These are phyloP conservation scores for Ophiocordyceps australis DNA, from an alignment of 2,329 filamentous ascomycete species.

Conservation along the genomic window DNA sequence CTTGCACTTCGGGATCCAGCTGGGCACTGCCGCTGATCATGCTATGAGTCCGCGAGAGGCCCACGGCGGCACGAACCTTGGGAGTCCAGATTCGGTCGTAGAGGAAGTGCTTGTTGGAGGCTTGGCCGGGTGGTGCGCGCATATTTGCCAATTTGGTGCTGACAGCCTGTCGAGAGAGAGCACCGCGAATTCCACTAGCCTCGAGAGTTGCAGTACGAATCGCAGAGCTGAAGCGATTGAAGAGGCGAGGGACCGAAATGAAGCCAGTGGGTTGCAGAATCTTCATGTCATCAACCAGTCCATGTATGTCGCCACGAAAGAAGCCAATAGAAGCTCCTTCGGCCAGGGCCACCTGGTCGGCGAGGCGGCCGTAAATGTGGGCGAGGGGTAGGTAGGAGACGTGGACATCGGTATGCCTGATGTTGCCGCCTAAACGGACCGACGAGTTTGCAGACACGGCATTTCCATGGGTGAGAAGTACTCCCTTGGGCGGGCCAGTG, in stretches of 20 bases:
- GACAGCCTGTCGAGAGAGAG: slow-evolving; percentile 64
- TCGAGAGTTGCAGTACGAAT: slow-evolving; percentile 68
- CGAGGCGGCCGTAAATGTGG: slow-evolving; percentile 80
- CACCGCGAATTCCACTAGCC: slow-evolving; percentile 61
- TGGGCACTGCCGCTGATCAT: slow-evolving; percentile 86
- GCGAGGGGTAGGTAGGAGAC: slow-evolving; percentile 86
- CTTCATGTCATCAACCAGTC: slow-evolving; percentile 83
- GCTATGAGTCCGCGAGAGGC: slow-evolving; percentile 51
- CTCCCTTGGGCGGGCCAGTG: slow-evolving; percentile 68
- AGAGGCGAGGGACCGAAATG: slow-evolving; percentile 78
- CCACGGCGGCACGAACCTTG: slow-evolving; percentile 71
- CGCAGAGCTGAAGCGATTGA: slow-evolving; percentile 73
- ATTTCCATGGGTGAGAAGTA: slow-evolving; percentile 65
- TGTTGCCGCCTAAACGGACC: slow-evolving; percentile 35
- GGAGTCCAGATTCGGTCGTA: slow-evolving; percentile 82
- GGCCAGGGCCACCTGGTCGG: slow-evolving; percentile 59
- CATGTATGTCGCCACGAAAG: slow-evolving; percentile 80
- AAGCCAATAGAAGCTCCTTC: slow-evolving; percentile 66
- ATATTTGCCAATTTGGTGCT: slow-evolving; percentile 64
- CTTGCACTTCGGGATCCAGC: slow-evolving; percentile 71
- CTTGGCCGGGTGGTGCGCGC: slow-evolving; percentile 50
- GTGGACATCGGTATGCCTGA: slow-evolving; percentile 37
- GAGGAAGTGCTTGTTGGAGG: slow-evolving; percentile 60
- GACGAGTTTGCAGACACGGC: slow-evolving; percentile 55
- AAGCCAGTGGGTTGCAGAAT: slow-evolving; percentile 66